Evolutionary conservation across 768 basidiomycete genomes (phyloP), one percentile per base, ranked within the genome.

Genomic region (Wakefieldia striispora): DNA sequence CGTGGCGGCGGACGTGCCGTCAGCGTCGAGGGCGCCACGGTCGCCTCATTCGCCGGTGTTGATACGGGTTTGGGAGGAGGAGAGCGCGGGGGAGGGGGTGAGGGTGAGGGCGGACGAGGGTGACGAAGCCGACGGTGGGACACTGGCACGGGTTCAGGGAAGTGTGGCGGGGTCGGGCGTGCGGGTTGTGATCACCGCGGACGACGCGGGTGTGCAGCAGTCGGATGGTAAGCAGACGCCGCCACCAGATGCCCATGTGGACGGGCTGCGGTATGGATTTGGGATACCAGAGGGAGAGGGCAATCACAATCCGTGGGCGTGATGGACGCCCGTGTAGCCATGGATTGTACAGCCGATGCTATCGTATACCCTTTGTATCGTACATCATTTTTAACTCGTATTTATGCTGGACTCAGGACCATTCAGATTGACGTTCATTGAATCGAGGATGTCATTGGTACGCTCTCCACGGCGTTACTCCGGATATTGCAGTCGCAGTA

Each of bases 1-100:
- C 5, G 82, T 95, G 0, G 19, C 65, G 6, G 54, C 55, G 13
- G 58, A 67, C 8, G 55, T 58, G 12, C 61, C 60, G 1, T 44
- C 62, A 16, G 45, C 47, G 4, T 57, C 62, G 14, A 47, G 47
- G 12, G 42, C 36, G 14, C 27, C 27, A 0, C 57, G 55, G 46
- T 65, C 60, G 5, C 55, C 61, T 11, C 61, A 43, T 26, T 50
- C 56, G 6, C 57, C 59, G 3, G 48, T 21, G 17, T 23, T 69
- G 24, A 61, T 62, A 41, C 53, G 67, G 19, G 50, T 67, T 10
- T 67, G 67, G 67, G 59, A 61, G 17, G 52, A 20, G 29, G 13
- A 11, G 35, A 17, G 11, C n/a, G 7, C 31, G 26, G 39, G 17
- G 20, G 31, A 39, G 0, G n/a, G n/a, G n/a, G n/a, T n/a, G n/a